phyloP scores from a whole-genome alignment of 306 rosid species.

The Prinsepia uniflora region DNA sequence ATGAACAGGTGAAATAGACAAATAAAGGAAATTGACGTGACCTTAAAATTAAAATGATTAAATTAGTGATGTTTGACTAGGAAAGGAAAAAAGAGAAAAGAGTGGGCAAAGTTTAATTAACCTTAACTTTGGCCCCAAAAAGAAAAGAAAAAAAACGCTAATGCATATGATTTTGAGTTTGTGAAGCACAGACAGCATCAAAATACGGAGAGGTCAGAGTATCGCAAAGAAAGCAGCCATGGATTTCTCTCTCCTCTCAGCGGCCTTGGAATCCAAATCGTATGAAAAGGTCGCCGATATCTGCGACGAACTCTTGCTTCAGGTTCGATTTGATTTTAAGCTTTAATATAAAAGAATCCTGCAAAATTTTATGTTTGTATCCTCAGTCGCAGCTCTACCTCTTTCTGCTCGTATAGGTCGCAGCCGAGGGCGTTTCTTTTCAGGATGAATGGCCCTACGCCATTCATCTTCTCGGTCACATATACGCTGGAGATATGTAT shows the following conservation, averaged over 20 bases:
- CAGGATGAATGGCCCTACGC: conserved; percentile 81
- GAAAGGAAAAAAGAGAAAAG: too few relatives aligned
- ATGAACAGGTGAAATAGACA: too few relatives aligned
- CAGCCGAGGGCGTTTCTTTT: conserved; percentile 65
- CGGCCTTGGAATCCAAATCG: conserved; percentile 53
- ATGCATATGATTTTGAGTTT: too few relatives aligned
- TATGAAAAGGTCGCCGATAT: conserved; percentile 58
- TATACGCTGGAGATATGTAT: conserved; percentile 70
- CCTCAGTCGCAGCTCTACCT: not conserved
- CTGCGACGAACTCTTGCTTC: conserved; percentile 70
- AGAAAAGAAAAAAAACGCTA: too few relatives aligned
- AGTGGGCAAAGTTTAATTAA: too few relatives aligned
- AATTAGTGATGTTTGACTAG: too few relatives aligned
- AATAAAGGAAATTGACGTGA: too few relatives aligned
- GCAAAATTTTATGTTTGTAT: not conserved
- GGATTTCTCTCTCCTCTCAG: conserved; percentile 52
- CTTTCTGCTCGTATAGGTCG: conserved; percentile 45
- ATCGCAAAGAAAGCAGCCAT: conserved; percentile 24
- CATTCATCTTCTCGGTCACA: conserved; percentile 66
- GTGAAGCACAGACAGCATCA: not conserved
- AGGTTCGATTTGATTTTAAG: conserved; percentile 25
- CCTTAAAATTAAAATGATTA: too few relatives aligned
- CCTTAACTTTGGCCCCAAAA: too few relatives aligned
- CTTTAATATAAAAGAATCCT: not conserved
- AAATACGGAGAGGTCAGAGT: not conserved